These are phyloP conservation scores for Gossypium turneri DNA, from an alignment of 345 rosid genomes.

Conservation along the genomic window DNA sequence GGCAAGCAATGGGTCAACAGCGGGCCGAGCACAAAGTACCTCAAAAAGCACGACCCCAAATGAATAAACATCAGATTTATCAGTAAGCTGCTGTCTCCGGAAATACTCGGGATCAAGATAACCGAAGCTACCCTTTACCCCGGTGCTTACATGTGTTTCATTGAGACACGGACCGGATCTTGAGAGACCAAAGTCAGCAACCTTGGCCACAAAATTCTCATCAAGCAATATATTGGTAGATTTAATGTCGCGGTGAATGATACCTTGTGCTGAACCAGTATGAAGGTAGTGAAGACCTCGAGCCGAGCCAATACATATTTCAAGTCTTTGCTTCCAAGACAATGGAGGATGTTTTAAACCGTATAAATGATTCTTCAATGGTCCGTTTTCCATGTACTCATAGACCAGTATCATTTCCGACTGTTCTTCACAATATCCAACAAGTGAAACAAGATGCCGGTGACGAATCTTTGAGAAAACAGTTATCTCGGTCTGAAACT, in stretches of 20 bases:
- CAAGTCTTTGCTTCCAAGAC: conserved; percentile 92
- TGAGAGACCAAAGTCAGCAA: conserved; percentile 95
- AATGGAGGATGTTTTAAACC: conserved; percentile 56
- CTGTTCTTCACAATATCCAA: conserved; percentile 91
- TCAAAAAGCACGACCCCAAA: conserved; percentile 91
- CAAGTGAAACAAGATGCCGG: conserved; percentile 86
- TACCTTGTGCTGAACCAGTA: conserved; percentile 89
- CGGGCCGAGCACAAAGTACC: conserved; percentile 94
- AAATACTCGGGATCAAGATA: conserved; percentile 96
- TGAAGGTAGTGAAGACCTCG: conserved; percentile 95
- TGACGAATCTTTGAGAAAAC: conserved; percentile 82
- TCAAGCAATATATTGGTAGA: conserved; percentile 89
- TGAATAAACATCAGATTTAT: conserved; percentile 91
- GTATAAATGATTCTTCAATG: conserved; percentile 76
- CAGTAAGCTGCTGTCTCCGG: conserved; percentile 91
- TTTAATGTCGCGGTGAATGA: conserved; percentile 94
- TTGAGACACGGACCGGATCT: conserved; percentile 89
- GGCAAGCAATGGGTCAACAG: conserved; percentile 85
- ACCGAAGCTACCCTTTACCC: conserved; percentile 96
- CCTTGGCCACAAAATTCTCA: conserved; percentile 62
- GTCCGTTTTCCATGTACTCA: conserved; percentile 94
- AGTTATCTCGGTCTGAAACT: conserved; percentile 83
- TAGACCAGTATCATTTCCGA: conserved; percentile 92
- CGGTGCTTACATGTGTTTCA: conserved; percentile 93
- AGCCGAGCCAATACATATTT: conserved; percentile 86